These are phyloP conservation scores for Chlamydomonas urium DNA, from an alignment of 139 green algal genomes.

Conservation along the genomic window DNA sequence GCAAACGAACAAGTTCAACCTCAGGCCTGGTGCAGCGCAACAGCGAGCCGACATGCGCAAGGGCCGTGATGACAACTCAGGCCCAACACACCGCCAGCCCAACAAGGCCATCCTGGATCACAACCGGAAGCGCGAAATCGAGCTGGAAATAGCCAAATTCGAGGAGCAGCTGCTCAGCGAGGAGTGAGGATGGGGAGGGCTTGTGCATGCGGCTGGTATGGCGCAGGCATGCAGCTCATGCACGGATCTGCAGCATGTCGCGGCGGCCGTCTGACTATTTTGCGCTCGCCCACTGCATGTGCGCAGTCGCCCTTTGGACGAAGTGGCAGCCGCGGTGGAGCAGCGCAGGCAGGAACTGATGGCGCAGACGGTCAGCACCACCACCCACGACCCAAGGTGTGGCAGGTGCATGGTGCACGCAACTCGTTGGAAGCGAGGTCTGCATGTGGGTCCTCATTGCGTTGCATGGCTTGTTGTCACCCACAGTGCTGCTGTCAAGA, in stretches of 20 bases:
- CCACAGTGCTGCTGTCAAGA: neutral
- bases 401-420: too few species aligned
- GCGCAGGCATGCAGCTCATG: too few species aligned
- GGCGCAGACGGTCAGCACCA: neutral
- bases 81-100: constrained; percentile 49
- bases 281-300: neutral
- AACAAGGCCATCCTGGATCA: constrained; percentile 90
- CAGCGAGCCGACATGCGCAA: neutral
- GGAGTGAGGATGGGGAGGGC: too few species aligned
- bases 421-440: too few species aligned
- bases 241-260: too few species aligned
- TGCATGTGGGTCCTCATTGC: too few species aligned
- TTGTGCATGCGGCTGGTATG: too few species aligned
- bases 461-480: too few species aligned
- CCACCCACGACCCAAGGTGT: too few species aligned
- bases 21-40: constrained; percentile 45
- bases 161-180: constrained; percentile 79
- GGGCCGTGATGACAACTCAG: constrained; percentile 14
- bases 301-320: constrained; percentile 19
- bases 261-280: too few species aligned
- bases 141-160: constrained; percentile 82
- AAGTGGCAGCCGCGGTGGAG: constrained; percentile 19
- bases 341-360: neutral
- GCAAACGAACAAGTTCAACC: constrained; percentile 91
- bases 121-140: constrained; percentile 88